Percentiles rank a stretch among this genome's conserved stretches.
phyloP scores from a whole-genome alignment of 768 basidiomycete genomes.

The Pulveroboletus sp. region DNA sequence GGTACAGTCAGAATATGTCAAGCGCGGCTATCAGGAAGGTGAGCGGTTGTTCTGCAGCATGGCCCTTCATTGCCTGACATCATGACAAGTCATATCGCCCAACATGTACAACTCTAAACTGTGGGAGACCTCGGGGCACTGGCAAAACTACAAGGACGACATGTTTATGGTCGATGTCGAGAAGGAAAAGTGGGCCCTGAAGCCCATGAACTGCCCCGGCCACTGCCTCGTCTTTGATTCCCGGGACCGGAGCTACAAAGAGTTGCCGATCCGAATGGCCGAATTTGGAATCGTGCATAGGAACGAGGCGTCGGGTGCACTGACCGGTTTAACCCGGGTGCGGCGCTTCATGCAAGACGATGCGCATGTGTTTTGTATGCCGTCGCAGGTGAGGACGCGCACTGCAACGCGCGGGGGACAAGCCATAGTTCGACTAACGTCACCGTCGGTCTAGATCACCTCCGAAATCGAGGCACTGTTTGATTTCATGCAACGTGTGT shows the following conservation, averaged over 20 bases:
- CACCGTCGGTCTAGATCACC: constrained; percentile 63
- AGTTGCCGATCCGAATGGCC: constrained; percentile 95
- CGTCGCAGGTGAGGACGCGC: constrained; percentile 62
- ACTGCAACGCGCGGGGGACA: background rate
- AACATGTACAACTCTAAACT: constrained; percentile 96
- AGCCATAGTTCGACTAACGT: background rate
- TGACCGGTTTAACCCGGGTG: constrained; percentile 91
- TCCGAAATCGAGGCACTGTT: constrained; percentile 84
- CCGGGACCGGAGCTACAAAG: constrained; percentile 89
- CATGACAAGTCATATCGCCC: constrained; percentile 79
- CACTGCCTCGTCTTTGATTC: constrained; percentile 96
- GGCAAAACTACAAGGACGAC: constrained; percentile 96
- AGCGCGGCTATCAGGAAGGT: constrained; percentile 95
- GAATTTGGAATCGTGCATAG: constrained; percentile 97
- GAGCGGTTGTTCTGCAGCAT: background rate
- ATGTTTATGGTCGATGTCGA: constrained; percentile 96
- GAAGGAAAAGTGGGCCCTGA: constrained; percentile 93
- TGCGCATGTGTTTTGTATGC: constrained; percentile 98
- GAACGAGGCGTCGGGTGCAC: constrained; percentile 92
- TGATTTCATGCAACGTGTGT: constrained; percentile 92
- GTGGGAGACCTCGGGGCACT: constrained; percentile 98
- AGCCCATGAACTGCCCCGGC: constrained; percentile 99
- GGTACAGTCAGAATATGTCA: constrained; percentile 80
- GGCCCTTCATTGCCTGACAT: constrained; percentile 7
- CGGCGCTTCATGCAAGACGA: constrained; percentile 97